Conservation (phyloP, 306 rosid genomes). For the Cicer chorassanicum region DNA sequence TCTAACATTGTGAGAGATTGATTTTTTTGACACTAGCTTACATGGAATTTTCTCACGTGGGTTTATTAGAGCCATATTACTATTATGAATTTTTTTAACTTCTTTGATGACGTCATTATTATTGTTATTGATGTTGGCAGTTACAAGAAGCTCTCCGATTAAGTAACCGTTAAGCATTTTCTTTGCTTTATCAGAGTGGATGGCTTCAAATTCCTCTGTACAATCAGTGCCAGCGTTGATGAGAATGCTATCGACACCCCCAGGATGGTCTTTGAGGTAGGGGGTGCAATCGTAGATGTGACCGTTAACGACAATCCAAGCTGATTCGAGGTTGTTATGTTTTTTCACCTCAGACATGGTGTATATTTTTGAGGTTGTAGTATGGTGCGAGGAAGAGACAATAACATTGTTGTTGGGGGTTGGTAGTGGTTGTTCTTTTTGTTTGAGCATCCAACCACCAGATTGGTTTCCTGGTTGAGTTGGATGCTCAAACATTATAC, state of each 20-base stretch:
- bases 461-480: conserved; percentile 78
- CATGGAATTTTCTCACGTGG: conserved; percentile 68
- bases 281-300: conserved; percentile 77
- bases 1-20: conserved; percentile 73
- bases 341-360: conserved; percentile 65
- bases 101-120: conserved; percentile 43
- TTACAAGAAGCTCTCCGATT: conserved; percentile 68
- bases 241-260: conserved; percentile 86
- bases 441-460: conserved; percentile 91
- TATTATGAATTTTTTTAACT: conserved; percentile 5
- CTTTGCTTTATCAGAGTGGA: conserved; percentile 88
- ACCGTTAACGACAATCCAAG: conserved; percentile 81
- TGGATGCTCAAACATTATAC: conserved; percentile 81
- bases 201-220: conserved; percentile 90
- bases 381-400: conserved; percentile 60
- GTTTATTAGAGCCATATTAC: conserved; percentile 56
- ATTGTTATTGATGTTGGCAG: conserved; percentile 56
- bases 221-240: conserved; percentile 89
- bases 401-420: conserved; percentile 62
- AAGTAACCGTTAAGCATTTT: conserved; percentile 66
- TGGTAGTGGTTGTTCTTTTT: conserved; percentile 44
- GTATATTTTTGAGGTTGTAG: conserved; percentile 46
- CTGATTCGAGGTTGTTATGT: conserved; percentile 59
- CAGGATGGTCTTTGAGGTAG: conserved; percentile 84
- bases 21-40: conserved; percentile 58